phyloP scores from a whole-genome alignment of 2,329 filamentous ascomycete genomes.

The Diaporthe sp. region DNA sequence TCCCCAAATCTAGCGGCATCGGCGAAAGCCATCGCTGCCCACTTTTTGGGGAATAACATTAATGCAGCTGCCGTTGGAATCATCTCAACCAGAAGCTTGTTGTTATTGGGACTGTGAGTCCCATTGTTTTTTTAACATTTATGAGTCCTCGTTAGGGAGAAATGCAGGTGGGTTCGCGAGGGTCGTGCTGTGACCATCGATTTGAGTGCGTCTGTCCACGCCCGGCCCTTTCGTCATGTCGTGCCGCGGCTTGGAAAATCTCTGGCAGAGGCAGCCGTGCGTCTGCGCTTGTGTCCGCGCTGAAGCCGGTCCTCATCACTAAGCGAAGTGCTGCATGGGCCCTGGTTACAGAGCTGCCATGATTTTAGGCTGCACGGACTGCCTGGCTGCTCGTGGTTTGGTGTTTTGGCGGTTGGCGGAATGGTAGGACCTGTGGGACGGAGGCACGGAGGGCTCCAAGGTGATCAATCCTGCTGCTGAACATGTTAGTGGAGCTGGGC shows the following conservation, averaged over 20 bases:
- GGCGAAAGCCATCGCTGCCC: slow-evolving; percentile 6
- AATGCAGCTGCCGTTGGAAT: neutral
- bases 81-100: neutral
- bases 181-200: slow-evolving; percentile 3
- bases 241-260: slow-evolving; percentile 1
- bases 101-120: neutral
- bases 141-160: neutral
- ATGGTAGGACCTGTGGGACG: neutral
- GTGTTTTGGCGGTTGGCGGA: neutral
- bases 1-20: slow-evolving; percentile 4
- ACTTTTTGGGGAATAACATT: neutral
- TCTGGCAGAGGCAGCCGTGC: slow-evolving; percentile 8
- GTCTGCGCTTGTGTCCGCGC: neutral
- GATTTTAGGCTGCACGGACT: slow-evolving; percentile 11
- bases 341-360: neutral
- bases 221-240: slow-evolving; percentile 10
- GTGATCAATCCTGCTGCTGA: slow-evolving; percentile 11
- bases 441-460: neutral
- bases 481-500: neutral
- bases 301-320: neutral
- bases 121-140: neutral
- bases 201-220: neutral
- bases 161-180: neutral
- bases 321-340: slow-evolving; percentile 12
- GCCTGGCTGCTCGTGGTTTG: neutral